Evolutionary conservation across 495 filamentous ascomycete genomes (phyloP).

Genomic region (Pyrenula massariospora): DNA sequence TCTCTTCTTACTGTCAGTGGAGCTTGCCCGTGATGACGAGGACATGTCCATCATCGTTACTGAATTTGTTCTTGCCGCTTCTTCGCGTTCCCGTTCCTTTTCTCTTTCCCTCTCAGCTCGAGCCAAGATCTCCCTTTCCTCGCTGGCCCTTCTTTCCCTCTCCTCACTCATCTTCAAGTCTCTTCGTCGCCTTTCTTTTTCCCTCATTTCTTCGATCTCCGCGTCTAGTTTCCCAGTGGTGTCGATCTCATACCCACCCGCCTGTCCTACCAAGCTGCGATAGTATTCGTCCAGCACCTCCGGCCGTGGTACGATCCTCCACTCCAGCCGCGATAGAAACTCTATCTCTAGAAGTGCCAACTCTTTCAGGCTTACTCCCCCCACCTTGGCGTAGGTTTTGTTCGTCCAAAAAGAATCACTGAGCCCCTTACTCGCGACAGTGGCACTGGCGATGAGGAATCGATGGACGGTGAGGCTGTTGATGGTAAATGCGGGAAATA

Average conservation of each 20-base stretch:
- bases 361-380: constrained; percentile 79
- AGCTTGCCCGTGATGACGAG: too few relatives aligned
- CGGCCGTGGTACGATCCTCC: constrained; percentile 91
- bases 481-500: constrained; percentile 89
- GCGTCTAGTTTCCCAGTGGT: neutral
- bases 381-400: constrained; percentile 84
- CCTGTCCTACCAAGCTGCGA: constrained; percentile 64
- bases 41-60: too few relatives aligned
- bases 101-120: too few relatives aligned
- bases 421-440: constrained; percentile 89
- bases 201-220: neutral
- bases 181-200: neutral
- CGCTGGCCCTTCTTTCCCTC: neutral
- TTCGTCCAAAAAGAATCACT: constrained; percentile 98
- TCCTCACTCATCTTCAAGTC: neutral
- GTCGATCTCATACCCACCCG: constrained; percentile 43
- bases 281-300: constrained; percentile 92
- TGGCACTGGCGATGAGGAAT: constrained; percentile 90
- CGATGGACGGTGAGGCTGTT: constrained; percentile 92
- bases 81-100: too few relatives aligned
- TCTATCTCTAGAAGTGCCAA: constrained; percentile 90
- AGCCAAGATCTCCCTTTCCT: neutral
- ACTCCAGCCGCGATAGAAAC: constrained; percentile 81
- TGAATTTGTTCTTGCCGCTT: too few relatives aligned
- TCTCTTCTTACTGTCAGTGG: too few relatives aligned